Base-by-base conservation (phyloP, 2,329 filamentous ascomycete genomes). In the Cytospora paraplurivora region DNA sequence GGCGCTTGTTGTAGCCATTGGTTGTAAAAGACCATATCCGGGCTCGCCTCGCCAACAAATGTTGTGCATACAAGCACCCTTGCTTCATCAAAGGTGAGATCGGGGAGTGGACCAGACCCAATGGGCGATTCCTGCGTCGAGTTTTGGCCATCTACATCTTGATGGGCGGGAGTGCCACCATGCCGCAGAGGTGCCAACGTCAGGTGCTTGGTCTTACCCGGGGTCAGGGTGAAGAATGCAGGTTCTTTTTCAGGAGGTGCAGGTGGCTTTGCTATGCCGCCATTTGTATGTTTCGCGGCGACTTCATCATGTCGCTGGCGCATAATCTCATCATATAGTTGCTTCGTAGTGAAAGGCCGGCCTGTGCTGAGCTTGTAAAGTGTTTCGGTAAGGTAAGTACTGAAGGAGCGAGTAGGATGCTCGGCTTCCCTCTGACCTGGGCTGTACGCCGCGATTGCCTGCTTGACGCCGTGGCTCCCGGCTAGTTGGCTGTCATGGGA, bases 11-110 rank as follows among this genome's bases (percentile, higher is more conserved):
- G 82, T n/a, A 89, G 77, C 86, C 86, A 89, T 67, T 87, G 82
- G 63, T 87, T 83, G 71, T 88, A 88, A 63, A 81, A 87, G 3
- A 84, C 82, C 85, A 88, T 88, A 66, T 88, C 85, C 13, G 85
- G 80, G 68, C 84, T 88, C 3, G 85, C 84, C 68, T 88, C 86
- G 34, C 86, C 86, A 34, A 88, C 84, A 70, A 88, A 88, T 0
- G 86, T 88, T 0, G 86, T 89, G 71, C 86, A 88, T 1, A 88
- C 86, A 12, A 89, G 75, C n/a, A 88, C 83, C 67, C 86, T 80
- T 10, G 82, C 78, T 68, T 88, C 85, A 37, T 88, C 85, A 68
- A 89, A 87, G 11, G 81, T 82, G 21, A 88, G 75, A 67, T 86
- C 83, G 6, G 81, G 76, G 1, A 82, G 79, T 2, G 80, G 77